A percentile compares a stretch with the other conserved stretches of the same genome.
These are phyloP conservation scores for Megacollybia marginata DNA, from an alignment of 768 basidiomycete genomes.

Conservation along the genomic window DNA sequence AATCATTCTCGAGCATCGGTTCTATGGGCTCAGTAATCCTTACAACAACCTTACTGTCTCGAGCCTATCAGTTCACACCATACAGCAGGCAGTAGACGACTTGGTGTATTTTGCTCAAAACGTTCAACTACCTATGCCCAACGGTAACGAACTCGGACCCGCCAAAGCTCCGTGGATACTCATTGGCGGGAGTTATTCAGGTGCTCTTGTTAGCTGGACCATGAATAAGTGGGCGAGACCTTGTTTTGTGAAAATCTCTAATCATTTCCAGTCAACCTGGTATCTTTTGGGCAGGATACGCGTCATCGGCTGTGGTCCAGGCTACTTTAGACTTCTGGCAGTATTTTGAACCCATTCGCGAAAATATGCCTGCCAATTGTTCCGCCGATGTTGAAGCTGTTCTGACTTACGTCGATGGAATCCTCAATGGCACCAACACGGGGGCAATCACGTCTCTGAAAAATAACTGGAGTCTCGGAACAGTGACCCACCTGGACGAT, in stretches of 20 bases:
- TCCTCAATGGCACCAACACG: conserved; percentile 24
- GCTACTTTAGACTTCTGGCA: conserved; percentile 34
- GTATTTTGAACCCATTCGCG: conserved; percentile 44
- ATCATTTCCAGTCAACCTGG: conserved; percentile 22
- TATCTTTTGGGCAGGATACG: conserved; percentile 31
- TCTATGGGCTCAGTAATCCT: conserved; percentile 43
- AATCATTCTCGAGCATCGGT: conserved; percentile 43
- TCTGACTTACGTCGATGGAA: conserved; percentile 36
- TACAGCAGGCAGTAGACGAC: conserved; percentile 46
- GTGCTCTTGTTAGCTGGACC: conserved; percentile 10
- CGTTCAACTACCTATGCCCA: conserved; percentile 38
- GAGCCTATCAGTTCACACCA: conserved; percentile 34
- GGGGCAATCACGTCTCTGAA: conserved; percentile 29
- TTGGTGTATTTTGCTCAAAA: conserved; percentile 41
- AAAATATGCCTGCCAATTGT: conserved; percentile 43
- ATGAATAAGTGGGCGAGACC: conserved; percentile 8
- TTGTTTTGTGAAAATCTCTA: neutral
- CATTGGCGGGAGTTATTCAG: conserved; percentile 12
- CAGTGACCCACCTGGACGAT: conserved; percentile 36
- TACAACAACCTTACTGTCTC: conserved; percentile 30
- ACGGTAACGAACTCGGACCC: conserved; percentile 28
- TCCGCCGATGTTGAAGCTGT: conserved; percentile 44
- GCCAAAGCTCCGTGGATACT: conserved; percentile 11
- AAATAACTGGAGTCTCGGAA: conserved; percentile 30
- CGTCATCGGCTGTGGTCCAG: conserved; percentile 36